These are phyloP conservation scores for Penicillium hesseltinei DNA, from an alignment of 2,329 filamentous ascomycete species.

Conservation along the genomic window DNA sequence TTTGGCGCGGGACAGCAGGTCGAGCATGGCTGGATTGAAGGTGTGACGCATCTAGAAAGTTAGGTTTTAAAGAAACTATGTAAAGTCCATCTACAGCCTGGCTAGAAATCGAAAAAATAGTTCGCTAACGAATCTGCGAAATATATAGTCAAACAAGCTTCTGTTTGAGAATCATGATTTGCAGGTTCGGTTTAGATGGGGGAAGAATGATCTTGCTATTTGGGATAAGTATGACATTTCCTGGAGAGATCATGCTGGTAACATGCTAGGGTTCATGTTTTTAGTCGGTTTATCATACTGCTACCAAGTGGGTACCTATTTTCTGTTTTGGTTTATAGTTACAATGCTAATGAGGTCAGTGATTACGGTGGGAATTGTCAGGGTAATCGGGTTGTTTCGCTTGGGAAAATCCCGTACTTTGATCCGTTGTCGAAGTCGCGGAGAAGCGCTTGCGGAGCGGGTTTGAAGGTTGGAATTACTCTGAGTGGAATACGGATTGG, in stretches of 20 bases:
- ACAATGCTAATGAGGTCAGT: background rate
- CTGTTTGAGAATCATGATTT: background rate
- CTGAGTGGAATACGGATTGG: no score
- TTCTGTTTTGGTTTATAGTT: background rate
- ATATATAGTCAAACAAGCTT: background rate
- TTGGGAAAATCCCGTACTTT: background rate
- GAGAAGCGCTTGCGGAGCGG: background rate
- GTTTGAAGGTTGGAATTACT: background rate
- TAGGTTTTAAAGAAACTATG: background rate
- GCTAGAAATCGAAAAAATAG: background rate
- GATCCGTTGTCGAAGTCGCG: background rate
- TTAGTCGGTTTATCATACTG: background rate
- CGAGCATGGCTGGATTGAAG: background rate
- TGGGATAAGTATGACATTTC: background rate
- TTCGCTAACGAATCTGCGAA: background rate
- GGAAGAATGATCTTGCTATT: background rate
- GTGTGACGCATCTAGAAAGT: background rate
- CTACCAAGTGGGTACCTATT: background rate
- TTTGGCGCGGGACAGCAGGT: background rate
- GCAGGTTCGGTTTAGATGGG: background rate
- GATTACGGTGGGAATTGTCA: background rate
- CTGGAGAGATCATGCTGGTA: background rate
- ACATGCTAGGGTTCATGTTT: background rate
- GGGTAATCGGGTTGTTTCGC: background rate
- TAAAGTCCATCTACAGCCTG: background rate